Conservation (phyloP, 352 stramenopile genomes). For the Elongisporangium prolatum region DNA sequence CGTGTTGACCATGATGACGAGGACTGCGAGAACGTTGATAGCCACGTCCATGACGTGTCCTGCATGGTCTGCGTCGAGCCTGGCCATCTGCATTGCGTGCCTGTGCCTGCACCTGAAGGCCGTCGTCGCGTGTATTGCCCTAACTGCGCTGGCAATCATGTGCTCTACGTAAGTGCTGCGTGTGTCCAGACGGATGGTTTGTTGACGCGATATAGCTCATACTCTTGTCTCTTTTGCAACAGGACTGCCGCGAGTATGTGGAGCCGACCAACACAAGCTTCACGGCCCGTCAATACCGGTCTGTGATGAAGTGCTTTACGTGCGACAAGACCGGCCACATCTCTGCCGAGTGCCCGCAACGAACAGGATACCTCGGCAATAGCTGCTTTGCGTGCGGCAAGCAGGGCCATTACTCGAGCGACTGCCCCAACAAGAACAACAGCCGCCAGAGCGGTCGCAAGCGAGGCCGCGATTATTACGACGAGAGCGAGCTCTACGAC, state of each 20-base stretch:
- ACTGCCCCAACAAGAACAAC: constrained; percentile 28
- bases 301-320: constrained; percentile 67
- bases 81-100: constrained; percentile 68
- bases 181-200: too few species aligned
- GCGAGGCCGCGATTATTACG: constrained; percentile 32
- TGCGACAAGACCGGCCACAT: constrained; percentile 72
- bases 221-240: neutral
- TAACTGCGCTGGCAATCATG: constrained; percentile 56
- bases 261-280: constrained; percentile 41
- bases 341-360: constrained; percentile 55
- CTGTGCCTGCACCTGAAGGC: constrained; percentile 58
- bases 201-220: too few species aligned
- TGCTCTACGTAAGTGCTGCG: constrained; percentile 19
- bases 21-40: constrained; percentile 30
- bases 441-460: constrained; percentile 36
- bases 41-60: constrained; percentile 23
- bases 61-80: constrained; percentile 73
- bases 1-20: constrained; percentile 42
- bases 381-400: constrained; percentile 52
- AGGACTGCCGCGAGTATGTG: constrained; percentile 39
- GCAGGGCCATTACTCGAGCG: constrained; percentile 42
- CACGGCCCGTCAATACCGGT: constrained; percentile 29
- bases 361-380: constrained; percentile 37
- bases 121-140: constrained; percentile 59
- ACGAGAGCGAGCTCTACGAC: constrained; percentile 45